Percentiles rank a stretch among this genome's conserved stretches.
These are phyloP conservation scores for Umbelopsis vinacea DNA, from an alignment of 192 early-diverging fungal genomes.

Conservation along the genomic window DNA sequence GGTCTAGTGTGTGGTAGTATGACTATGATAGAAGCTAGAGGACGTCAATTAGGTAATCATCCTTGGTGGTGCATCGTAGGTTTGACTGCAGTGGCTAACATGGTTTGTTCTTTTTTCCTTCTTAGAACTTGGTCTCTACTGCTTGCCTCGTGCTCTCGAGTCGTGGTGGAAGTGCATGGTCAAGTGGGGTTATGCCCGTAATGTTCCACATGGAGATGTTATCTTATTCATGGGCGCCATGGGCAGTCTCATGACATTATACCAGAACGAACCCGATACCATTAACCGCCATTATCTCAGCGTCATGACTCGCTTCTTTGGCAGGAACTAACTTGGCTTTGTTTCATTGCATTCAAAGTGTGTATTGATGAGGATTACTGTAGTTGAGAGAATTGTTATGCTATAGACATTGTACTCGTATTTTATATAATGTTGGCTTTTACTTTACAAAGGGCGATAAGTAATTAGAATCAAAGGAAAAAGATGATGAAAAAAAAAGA, in stretches of 20 bases:
- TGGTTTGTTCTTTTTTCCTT: background rate
- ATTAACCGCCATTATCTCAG: conserved; percentile 78
- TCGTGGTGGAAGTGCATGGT: conserved; percentile 64
- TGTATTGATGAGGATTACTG: no score
- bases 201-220: conserved; percentile 72
- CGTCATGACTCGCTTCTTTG: conserved; percentile 80
- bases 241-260: conserved; percentile 80
- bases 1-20: conserved; percentile 62
- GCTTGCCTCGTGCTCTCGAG: conserved; percentile 78
- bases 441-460: no score
- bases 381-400: background rate
- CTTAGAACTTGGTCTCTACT: conserved; percentile 86
- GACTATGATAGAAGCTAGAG: conserved; percentile 63
- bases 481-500: no score
- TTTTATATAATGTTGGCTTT: no score
- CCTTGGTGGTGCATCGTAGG: no score
- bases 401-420: background rate
- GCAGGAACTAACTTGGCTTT: conserved; percentile 59
- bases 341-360: background rate
- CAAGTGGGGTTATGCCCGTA: conserved; percentile 58
- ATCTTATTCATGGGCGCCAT: conserved; percentile 73
- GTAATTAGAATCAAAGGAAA: no score
- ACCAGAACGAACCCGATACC: conserved; percentile 76
- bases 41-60: conserved; percentile 53
- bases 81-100: no score